Evolutionary conservation across 768 basidiomycete genomes (phyloP).

Genomic region (Leucosporidium creatinivorum): DNA sequence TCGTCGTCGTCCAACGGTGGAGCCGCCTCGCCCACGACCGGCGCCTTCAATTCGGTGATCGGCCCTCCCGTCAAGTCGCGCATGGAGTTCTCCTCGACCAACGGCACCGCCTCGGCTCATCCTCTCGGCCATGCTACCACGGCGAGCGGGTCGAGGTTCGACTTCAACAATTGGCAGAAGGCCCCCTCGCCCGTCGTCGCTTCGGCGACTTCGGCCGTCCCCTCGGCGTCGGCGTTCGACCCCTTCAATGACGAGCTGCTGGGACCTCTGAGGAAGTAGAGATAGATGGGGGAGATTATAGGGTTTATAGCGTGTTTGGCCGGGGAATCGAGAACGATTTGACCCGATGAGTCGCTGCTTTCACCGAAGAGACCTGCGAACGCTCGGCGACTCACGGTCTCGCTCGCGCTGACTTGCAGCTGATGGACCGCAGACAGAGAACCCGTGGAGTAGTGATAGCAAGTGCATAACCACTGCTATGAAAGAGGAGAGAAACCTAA

Average conservation of each 20-base stretch:
- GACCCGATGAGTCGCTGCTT: no score
- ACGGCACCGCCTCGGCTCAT: background rate
- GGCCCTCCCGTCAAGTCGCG: conserved; percentile 22
- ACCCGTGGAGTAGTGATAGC: no score
- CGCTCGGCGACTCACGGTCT: no score
- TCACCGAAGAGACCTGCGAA: no score
- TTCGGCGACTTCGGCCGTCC: background rate
- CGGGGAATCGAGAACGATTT: no score
- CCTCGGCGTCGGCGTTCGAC: background rate
- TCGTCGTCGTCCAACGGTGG: background rate
- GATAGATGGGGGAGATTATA: no score
- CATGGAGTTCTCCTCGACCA: conserved; percentile 18
- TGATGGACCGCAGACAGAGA: no score
- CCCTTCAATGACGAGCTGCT: conserved; percentile 28
- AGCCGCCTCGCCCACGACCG: conserved; percentile 7
- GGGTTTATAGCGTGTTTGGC: background rate
- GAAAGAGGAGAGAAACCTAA: no score
- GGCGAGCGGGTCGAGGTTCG: background rate
- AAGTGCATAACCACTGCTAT: no score
- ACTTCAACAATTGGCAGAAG: background rate
- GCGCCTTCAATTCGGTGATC: conserved; percentile 9
- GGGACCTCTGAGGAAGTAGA: conserved; percentile 14
- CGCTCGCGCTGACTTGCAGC: no score
- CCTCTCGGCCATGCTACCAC: background rate
- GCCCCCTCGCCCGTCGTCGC: no score